phyloP scores from a whole-genome alignment of 1,139 yeast species.

The Hyphopichia fennica region DNA sequence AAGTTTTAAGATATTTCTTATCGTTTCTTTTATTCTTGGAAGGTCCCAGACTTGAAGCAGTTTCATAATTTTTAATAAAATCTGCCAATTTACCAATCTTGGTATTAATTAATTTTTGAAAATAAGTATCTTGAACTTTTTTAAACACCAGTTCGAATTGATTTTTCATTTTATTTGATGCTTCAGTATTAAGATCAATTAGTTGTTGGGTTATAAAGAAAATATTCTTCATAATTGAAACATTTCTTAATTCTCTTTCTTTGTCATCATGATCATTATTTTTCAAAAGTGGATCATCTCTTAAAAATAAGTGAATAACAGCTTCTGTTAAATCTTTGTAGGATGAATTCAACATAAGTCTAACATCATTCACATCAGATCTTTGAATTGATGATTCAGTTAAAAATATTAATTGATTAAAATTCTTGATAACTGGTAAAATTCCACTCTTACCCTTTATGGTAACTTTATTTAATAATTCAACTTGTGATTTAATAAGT shows the following conservation, averaged over 20 bases:
- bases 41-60: conserved; percentile 42
- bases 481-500: conserved; percentile 55
- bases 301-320: conserved; percentile 34
- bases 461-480: conserved; percentile 50
- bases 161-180: conserved; percentile 35
- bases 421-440: conserved; percentile 33
- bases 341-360: conserved; percentile 39
- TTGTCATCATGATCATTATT: conserved; percentile 53
- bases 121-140: conserved; percentile 39
- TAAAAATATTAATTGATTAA: conserved; percentile 32
- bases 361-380: conserved; percentile 24
- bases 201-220: conserved; percentile 57
- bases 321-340: conserved; percentile 40
- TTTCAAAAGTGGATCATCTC: conserved; percentile 47
- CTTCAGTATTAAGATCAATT: conserved; percentile 27
- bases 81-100: conserved; percentile 63
- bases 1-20: conserved; percentile 55
- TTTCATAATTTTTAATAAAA: conserved; percentile 66
- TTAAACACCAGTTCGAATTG: conserved; percentile 51
- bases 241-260: conserved; percentile 56
- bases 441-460: conserved; percentile 45
- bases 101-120: conserved; percentile 47
- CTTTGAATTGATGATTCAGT: conserved; percentile 35
- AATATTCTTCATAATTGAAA: conserved; percentile 64
- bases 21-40: conserved; percentile 66